Base-by-base conservation (phyloP, 345 rosid genomes). In the Populus ilicifolia region DNA sequence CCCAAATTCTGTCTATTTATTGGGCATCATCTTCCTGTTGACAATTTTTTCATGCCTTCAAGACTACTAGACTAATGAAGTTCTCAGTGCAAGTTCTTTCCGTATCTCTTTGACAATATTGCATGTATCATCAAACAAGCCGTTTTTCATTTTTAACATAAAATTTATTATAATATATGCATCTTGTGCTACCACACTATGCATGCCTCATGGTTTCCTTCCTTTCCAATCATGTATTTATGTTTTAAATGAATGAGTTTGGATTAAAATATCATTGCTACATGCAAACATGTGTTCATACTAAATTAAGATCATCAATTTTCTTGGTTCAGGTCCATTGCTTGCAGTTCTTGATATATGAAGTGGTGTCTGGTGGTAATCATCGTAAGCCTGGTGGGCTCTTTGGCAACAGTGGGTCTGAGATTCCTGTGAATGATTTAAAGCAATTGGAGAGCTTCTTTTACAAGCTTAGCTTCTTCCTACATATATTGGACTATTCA, bases 331-430 rank as follows among this genome's bases (percentile, higher is more conserved):
- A 96, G 99, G 94, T 96, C 71, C 98, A 93, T 80, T 96, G 98
- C 85, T 88, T 96, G 90, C 99, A 96, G 77, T 96, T 94, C 85
- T 83, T 96, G 74, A 96, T 96, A 68, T 96, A 94, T 82, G 99
- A 96, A 85, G 96, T 94, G 79, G 98, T 96, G 10, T 96, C 99
- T 85, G 99, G 99, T 75, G 99, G 99, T 75, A 94, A 96, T 90
- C 94, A 94, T 73, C 88, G 99, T 87, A 94, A 90, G 83, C 98
- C 98, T 56, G 99, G 98, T 68, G 99, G 99, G 20, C 95, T 96
- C 69, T 96, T 96, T 88, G 97, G 99, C 70, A 96, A 96, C 79
- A 90, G 89, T 78, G 99, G 97, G 68, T 96, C 99, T 84, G 99
- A 96, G 84, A 93, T 96, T 83, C 99, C 97, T 72, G 89, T 89